Conservation (phyloP, 2,329 filamentous ascomycete genomes). For the Lanzia echinophila region DNA sequence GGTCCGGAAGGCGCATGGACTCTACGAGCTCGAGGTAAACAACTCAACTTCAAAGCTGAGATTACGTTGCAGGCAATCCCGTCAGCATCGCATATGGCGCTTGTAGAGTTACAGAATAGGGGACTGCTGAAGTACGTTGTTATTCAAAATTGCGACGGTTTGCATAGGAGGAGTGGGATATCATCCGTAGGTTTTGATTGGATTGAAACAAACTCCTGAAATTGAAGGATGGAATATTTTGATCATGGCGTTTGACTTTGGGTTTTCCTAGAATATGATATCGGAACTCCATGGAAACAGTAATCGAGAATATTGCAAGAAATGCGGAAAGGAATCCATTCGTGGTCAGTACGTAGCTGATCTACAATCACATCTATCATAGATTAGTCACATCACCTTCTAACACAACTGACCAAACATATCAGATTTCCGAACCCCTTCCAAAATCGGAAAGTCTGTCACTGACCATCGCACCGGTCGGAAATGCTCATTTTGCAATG, state of each 20-base stretch:
- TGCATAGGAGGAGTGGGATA: constrained; percentile 41
- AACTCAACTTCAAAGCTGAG: constrained; percentile 28
- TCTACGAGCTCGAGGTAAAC: constrained; percentile 36
- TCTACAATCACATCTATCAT: constrained; percentile 17
- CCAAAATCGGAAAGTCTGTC: constrained; percentile 37
- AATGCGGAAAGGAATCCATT: constrained; percentile 41
- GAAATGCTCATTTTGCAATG: constrained; percentile 36
- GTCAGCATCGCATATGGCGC: constrained; percentile 41
- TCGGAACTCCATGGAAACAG: constrained; percentile 44
- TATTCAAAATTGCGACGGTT: constrained; percentile 41
- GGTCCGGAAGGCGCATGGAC: constrained; percentile 32
- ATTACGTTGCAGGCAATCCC: constrained; percentile 40
- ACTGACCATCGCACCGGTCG: constrained; percentile 42
- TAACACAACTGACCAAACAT: too few relatives aligned
- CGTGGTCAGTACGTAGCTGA: constrained; percentile 35
- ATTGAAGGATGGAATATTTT: too few relatives aligned
- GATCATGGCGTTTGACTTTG: too few relatives aligned
- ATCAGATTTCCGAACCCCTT: constrained; percentile 18
- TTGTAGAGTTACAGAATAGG: constrained; percentile 38
- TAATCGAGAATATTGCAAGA: constrained; percentile 39
- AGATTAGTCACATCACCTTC: too few relatives aligned
- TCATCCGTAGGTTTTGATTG: constrained; percentile 20
- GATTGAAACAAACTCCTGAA: too few relatives aligned
- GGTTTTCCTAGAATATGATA: constrained; percentile 30
- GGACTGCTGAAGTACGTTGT: constrained; percentile 38